These are phyloP conservation scores for Rhizophora apiculata DNA, from an alignment of 345 rosid genomes.

Conservation along the genomic window DNA sequence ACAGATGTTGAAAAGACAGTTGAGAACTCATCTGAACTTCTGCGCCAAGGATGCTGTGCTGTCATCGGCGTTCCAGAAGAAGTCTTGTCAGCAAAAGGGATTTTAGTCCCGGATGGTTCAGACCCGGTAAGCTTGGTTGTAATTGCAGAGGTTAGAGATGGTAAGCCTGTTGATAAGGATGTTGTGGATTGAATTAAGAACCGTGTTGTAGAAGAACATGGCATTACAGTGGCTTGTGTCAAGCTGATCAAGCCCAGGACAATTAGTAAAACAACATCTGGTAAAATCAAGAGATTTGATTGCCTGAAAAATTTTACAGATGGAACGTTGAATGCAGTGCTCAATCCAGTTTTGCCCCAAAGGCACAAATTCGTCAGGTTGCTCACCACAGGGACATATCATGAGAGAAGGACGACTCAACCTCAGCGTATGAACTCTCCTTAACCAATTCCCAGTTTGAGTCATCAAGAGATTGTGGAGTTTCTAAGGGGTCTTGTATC, in stretches of 20 bases:
- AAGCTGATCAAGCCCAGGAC: slow-evolving; percentile 60
- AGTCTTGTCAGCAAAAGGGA: slow-evolving; percentile 52
- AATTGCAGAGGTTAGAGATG: slow-evolving; percentile 62
- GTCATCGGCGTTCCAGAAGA: slow-evolving; percentile 70
- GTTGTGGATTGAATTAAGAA: slow-evolving; percentile 39
- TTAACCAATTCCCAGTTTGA: slow-evolving; percentile 22
- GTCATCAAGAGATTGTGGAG: slow-evolving; percentile 43
- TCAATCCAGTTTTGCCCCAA: slow-evolving; percentile 38
- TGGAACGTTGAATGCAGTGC: slow-evolving; percentile 41
- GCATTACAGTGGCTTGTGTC: slow-evolving; percentile 46
- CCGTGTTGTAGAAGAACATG: slow-evolving; percentile 60
- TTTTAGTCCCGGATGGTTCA: slow-evolving; percentile 47
- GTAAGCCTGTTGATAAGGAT: slow-evolving; percentile 38
- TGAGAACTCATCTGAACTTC: slow-evolving; percentile 49
- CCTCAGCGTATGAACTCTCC: slow-evolving; percentile 32
- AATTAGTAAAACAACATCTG: slow-evolving; percentile 62
- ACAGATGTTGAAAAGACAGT: slow-evolving; percentile 70
- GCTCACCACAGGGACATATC: slow-evolving; percentile 48
- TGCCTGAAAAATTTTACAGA: slow-evolving; percentile 59
- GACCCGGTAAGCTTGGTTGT: slow-evolving; percentile 67
- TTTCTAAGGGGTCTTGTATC: slow-evolving; percentile 46
- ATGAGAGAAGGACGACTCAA: slow-evolving; percentile 44
- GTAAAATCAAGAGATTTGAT: slow-evolving; percentile 72
- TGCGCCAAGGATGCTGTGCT: slow-evolving; percentile 70
- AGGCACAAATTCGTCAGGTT: slow-evolving; percentile 33